Conservation (phyloP, 306 rosid species). For the Cucurbita moschata region DNA sequence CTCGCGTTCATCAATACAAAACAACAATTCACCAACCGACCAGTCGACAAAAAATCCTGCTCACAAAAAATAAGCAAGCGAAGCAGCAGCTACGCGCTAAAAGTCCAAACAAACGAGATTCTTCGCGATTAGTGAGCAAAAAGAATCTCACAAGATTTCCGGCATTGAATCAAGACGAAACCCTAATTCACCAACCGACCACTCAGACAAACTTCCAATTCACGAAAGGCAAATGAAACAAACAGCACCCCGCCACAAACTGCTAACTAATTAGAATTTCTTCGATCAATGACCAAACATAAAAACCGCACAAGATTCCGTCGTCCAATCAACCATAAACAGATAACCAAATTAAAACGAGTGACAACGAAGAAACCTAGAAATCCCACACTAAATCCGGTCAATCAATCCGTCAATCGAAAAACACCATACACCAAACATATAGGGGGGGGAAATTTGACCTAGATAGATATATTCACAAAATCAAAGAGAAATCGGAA, state of each 20-base stretch:
- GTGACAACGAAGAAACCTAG: background rate
- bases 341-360: background rate
- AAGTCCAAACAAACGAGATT: background rate
- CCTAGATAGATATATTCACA: background rate
- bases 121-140: background rate
- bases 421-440: conserved; percentile 15
- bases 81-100: background rate
- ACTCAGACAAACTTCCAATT: background rate
- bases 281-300: background rate
- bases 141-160: background rate
- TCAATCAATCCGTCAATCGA: background rate
- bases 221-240: background rate
- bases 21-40: background rate
- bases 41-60: background rate
- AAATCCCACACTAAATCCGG: background rate
- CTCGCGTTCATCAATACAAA: background rate
- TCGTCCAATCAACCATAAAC: background rate
- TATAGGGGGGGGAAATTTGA: background rate
- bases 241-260: background rate
- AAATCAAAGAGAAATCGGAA: background rate
- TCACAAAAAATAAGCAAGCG: background rate
- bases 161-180: background rate
- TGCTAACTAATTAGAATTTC: background rate
- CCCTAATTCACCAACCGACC: background rate
- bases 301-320: background rate